These are phyloP conservation scores for Didymella keratinophila DNA, from an alignment of 2,329 filamentous ascomycete species.

Conservation along the genomic window DNA sequence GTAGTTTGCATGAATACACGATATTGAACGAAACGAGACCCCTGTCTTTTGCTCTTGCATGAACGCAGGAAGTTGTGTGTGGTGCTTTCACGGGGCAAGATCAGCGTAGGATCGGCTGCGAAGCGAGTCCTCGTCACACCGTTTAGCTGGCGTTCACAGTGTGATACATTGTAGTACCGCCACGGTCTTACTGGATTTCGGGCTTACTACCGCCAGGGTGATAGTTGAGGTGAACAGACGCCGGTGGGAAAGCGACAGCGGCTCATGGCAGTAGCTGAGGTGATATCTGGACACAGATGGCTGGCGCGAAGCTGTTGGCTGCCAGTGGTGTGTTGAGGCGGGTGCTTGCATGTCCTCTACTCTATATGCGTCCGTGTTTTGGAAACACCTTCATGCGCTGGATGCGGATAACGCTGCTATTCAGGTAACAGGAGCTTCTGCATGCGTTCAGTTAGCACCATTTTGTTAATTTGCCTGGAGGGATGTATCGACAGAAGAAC, in stretches of 20 bases:
- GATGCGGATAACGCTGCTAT: neutral
- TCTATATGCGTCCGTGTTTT: neutral
- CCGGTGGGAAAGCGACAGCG: slow-evolving; percentile 2
- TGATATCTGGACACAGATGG: neutral
- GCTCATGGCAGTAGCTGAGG: neutral
- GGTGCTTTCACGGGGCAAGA: neutral
- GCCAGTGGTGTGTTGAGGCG: neutral
- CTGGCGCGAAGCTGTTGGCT: neutral
- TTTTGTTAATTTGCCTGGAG: neutral
- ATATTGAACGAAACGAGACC: neutral
- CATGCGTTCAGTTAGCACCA: neutral
- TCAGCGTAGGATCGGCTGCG: neutral
- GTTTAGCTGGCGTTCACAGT: neutral
- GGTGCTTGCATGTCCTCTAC: neutral
- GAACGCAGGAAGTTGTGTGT: neutral
- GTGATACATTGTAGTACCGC: slow-evolving; percentile 1
- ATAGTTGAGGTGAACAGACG: slow-evolving; percentile 1
- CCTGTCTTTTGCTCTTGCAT: neutral
- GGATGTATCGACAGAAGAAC: neutral
- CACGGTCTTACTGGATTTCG: neutral
- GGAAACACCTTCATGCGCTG: neutral
- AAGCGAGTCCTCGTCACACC: slow-evolving; percentile 12
- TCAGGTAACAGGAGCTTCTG: neutral
- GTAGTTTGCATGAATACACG: slow-evolving; percentile 8
- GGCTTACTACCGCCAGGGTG: slow-evolving; percentile 2